A percentile compares a stretch with the other conserved stretches of the same genome.
Evolutionary conservation across 192 early-diverging fungal genomes (phyloP).

Genomic region (Backusella tuberculispora): DNA sequence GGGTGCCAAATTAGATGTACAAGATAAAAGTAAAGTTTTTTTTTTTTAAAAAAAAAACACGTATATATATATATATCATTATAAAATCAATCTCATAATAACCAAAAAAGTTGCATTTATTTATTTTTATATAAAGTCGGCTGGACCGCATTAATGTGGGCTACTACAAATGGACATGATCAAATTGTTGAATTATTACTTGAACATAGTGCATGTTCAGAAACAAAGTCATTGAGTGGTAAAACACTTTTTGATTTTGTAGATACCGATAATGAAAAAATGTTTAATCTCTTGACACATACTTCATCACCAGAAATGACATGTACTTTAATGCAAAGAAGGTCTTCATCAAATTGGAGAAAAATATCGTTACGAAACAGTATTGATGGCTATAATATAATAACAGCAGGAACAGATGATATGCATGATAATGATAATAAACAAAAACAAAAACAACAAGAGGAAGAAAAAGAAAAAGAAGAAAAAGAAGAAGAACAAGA

Average conservation of each 20-base stretch:
- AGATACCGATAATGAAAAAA: conserved; percentile 53
- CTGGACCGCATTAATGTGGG: conserved; percentile 94
- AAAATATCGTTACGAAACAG: not conserved
- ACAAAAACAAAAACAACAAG: not conserved
- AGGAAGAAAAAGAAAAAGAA: not conserved
- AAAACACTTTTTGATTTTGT: conserved; percentile 78
- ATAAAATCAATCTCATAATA: not conserved
- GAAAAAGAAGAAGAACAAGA: not conserved
- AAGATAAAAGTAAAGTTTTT: conserved; percentile 78
- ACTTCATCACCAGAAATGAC: not conserved
- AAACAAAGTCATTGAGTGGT: conserved; percentile 69
- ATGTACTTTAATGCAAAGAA: not conserved
- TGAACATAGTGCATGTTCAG: conserved; percentile 75
- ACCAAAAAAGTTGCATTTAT: not conserved
- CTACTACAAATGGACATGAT: conserved; percentile 79
- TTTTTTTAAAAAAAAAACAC: not conserved
- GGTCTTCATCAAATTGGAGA: conserved; percentile 19
- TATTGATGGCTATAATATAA: not conserved
- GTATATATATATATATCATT: conserved; percentile 1
- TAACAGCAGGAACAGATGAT: not conserved
- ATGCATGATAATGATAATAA: not conserved
- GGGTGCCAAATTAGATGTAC: conserved; percentile 74
- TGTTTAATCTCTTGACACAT: conserved; percentile 49
- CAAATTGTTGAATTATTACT: conserved; percentile 75
- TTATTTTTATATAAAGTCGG: conserved; percentile 51